Evolutionary conservation across 2,329 filamentous ascomycete genomes (phyloP).

Genomic region (Diaporthe destruens): DNA sequence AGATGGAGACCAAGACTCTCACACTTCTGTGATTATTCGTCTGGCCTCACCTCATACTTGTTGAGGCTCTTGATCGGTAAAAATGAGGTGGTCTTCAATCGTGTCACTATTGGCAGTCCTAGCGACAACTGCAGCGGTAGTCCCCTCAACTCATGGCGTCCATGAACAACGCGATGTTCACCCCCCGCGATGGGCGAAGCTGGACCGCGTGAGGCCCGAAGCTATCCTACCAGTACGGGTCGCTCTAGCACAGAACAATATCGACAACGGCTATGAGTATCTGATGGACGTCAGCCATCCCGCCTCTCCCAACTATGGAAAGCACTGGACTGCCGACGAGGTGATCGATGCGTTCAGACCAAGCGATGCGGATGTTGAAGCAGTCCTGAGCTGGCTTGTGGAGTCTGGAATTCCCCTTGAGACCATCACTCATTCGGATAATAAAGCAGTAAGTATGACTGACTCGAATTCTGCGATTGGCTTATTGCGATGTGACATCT

Average conservation of each 20-base stretch:
- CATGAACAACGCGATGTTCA: conserved; percentile 46
- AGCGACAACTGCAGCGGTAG: conserved; percentile 31
- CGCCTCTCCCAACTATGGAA: conserved; percentile 51
- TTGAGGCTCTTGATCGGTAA: not conserved
- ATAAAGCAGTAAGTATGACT: conserved; percentile 37
- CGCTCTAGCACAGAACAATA: conserved; percentile 47
- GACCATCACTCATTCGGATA: conserved; percentile 41
- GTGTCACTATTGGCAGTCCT: conserved; percentile 9
- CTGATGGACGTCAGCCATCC: conserved; percentile 49
- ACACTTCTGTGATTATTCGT: not conserved
- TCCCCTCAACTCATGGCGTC: conserved; percentile 44
- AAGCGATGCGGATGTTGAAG: conserved; percentile 46
- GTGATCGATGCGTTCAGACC: conserved; percentile 54
- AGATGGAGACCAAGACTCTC: not conserved
- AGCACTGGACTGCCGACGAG: conserved; percentile 52
- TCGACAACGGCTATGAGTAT: conserved; percentile 46
- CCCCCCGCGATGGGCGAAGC: conserved; percentile 46
- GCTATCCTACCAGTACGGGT: conserved; percentile 47
- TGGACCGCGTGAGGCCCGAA: conserved; percentile 42
- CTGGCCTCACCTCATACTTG: too few species aligned
- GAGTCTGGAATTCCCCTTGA: conserved; percentile 32
- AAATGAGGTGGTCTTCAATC: conserved; percentile 6
- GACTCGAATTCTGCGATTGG: not conserved
- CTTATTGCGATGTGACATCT: not conserved
- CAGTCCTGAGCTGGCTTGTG: conserved; percentile 45